Conservation (phyloP, 2,329 filamentous ascomycete genomes). For the Botryotinia narcissicola region DNA sequence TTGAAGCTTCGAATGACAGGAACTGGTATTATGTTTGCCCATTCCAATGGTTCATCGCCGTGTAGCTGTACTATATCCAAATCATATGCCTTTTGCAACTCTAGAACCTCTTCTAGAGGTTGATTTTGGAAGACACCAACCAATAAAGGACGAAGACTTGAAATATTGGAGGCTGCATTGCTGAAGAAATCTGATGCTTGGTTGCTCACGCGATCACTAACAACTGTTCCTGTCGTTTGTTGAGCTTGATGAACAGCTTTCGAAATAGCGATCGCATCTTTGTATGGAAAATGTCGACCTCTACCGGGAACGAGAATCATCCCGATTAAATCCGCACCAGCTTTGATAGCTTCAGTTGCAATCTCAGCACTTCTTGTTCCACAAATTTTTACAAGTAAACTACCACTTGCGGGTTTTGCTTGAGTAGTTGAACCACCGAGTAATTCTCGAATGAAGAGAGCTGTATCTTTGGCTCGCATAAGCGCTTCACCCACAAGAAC, state of each 20-base stretch:
- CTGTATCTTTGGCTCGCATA: conserved; percentile 84
- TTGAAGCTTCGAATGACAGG: conserved; percentile 87
- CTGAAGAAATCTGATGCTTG: conserved; percentile 68
- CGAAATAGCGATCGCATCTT: conserved; percentile 79
- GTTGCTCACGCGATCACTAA: conserved; percentile 32
- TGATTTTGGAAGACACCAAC: conserved; percentile 96
- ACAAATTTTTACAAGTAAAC: conserved; percentile 87
- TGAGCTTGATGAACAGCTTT: conserved; percentile 61
- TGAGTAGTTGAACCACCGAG: conserved; percentile 56
- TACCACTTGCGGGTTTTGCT: conserved; percentile 41
- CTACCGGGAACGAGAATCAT: conserved; percentile 85
- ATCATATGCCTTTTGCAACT: conserved; percentile 70
- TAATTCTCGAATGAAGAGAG: conserved; percentile 78
- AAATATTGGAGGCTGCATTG: conserved; percentile 48
- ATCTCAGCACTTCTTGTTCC: conserved; percentile 82
- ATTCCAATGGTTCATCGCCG: conserved; percentile 88
- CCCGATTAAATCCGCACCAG: conserved; percentile 87
- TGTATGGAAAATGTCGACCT: conserved; percentile 74
- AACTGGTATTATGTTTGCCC: conserved; percentile 84
- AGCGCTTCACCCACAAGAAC: conserved; percentile 93
- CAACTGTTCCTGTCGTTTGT: conserved; percentile 30
- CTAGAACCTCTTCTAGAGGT: conserved; percentile 75
- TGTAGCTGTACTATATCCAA: conserved; percentile 93
- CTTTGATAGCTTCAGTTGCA: conserved; percentile 75
- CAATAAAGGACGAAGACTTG: conserved; percentile 65